Conservation (phyloP, 345 rosid species). For the Fremontodendron californicum region DNA sequence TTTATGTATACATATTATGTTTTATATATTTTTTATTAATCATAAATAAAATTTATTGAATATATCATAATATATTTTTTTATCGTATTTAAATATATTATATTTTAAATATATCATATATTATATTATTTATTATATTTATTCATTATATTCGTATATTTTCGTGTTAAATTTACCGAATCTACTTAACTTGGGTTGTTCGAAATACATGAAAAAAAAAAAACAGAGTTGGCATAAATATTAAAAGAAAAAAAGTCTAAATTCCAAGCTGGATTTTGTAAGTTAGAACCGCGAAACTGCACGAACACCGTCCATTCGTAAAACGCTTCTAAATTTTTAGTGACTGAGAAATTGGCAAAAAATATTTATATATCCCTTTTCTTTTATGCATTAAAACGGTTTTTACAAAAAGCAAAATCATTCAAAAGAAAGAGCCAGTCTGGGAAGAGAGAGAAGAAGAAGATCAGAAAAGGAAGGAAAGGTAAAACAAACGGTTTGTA, state of each 20-base stretch:
- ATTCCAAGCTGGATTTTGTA: neutral
- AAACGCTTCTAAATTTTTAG: neutral
- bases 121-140: too few species aligned
- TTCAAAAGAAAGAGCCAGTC: neutral
- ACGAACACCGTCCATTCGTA: neutral
- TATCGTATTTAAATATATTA: too few species aligned
- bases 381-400: neutral
- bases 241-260: neutral
- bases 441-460: constrained; percentile 17
- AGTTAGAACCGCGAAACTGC: neutral
- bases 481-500: constrained; percentile 37
- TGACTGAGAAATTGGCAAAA: neutral
- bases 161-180: too few species aligned
- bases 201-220: too few species aligned
- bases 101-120: too few species aligned
- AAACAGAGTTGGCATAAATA: neutral
- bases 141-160: too few species aligned
- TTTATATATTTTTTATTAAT: too few species aligned
- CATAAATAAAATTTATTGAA: too few species aligned
- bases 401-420: neutral
- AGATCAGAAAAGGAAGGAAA: constrained; percentile 40
- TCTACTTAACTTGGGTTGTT: too few species aligned
- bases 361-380: neutral
- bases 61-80: too few species aligned
- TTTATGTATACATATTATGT: too few species aligned